These are phyloP conservation scores for Westerdykella sp. DNA, from an alignment of 2,329 filamentous ascomycete genomes.

Conservation along the genomic window DNA sequence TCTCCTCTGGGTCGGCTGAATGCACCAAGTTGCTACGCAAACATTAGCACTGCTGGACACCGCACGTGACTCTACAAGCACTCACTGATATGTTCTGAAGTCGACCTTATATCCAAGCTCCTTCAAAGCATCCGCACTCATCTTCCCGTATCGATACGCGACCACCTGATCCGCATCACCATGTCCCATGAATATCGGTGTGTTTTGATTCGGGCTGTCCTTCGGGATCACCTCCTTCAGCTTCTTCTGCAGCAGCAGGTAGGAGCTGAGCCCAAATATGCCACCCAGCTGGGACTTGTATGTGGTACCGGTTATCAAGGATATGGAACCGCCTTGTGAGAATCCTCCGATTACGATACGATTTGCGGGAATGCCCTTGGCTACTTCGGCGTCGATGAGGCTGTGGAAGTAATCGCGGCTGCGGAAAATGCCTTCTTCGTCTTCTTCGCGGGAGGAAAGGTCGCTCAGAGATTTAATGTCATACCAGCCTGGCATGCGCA, in stretches of 20 bases:
- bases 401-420: slow-evolving; percentile 70
- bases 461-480: slow-evolving; percentile 56
- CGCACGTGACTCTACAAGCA: slow-evolving; percentile 6
- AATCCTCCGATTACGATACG: slow-evolving; percentile 84
- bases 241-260: slow-evolving; percentile 65
- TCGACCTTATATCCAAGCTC: slow-evolving; percentile 66
- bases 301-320: slow-evolving; percentile 73
- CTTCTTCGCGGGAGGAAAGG: slow-evolving; percentile 46
- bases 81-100: slow-evolving; percentile 69
- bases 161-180: slow-evolving; percentile 74
- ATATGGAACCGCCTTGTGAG: slow-evolving; percentile 82
- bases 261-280: slow-evolving; percentile 78
- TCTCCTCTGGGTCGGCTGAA: slow-evolving; percentile 68
- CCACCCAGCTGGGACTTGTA: slow-evolving; percentile 70
- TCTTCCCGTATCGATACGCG: slow-evolving; percentile 59
- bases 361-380: slow-evolving; percentile 70
- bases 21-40: slow-evolving; percentile 61
- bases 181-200: slow-evolving; percentile 83
- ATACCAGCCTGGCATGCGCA: slow-evolving; percentile 83
- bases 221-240: slow-evolving; percentile 45
- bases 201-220: slow-evolving; percentile 60
- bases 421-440: slow-evolving; percentile 66
- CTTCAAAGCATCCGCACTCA: slow-evolving; percentile 61
- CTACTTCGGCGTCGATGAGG: slow-evolving; percentile 74
- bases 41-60: neutral